These are phyloP conservation scores for Orbilia javanica DNA, from an alignment of 2,329 filamentous ascomycete species.

Conservation along the genomic window DNA sequence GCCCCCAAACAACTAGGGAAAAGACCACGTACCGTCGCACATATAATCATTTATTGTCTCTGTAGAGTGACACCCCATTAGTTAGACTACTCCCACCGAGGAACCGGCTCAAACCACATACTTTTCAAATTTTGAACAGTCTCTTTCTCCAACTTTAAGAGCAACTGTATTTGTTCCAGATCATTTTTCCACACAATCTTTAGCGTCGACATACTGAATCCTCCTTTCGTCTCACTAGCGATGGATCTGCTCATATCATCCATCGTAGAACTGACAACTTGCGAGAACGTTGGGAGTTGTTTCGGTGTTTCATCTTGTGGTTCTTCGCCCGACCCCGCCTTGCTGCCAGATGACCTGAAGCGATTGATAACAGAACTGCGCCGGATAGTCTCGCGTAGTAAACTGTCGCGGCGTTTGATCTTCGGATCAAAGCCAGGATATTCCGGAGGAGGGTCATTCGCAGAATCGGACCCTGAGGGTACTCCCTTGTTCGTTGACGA, in stretches of 20 bases:
- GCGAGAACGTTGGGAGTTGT: neutral
- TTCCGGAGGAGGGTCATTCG: neutral
- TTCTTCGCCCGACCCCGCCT: neutral
- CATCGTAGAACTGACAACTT: constrained; percentile 19
- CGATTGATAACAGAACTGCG: constrained; percentile 4
- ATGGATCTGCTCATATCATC: constrained; percentile 19
- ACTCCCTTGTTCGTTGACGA: neutral
- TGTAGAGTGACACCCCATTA: neutral
- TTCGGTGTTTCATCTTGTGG: neutral
- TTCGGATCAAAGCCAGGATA: neutral
- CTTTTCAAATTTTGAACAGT: constrained; percentile 24
- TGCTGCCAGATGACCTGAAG: neutral
- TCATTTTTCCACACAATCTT: constrained; percentile 32
- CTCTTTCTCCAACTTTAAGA: constrained; percentile 6
- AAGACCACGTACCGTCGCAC: constrained; percentile 20
- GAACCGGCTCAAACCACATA: no score
- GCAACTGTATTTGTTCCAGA: constrained; percentile 12
- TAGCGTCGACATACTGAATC: constrained; percentile 8
- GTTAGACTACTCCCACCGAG: no score
- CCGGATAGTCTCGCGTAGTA: constrained; percentile 1
- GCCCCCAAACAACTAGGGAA: neutral
- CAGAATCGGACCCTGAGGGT: neutral
- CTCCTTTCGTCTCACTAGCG: neutral
- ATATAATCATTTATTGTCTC: constrained; percentile 31
- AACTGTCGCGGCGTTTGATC: constrained; percentile 16